These are phyloP conservation scores for Microbotryum lychnidis-dioicae DNA, from an alignment of 1,284 basidiomycete species.

Conservation along the genomic window DNA sequence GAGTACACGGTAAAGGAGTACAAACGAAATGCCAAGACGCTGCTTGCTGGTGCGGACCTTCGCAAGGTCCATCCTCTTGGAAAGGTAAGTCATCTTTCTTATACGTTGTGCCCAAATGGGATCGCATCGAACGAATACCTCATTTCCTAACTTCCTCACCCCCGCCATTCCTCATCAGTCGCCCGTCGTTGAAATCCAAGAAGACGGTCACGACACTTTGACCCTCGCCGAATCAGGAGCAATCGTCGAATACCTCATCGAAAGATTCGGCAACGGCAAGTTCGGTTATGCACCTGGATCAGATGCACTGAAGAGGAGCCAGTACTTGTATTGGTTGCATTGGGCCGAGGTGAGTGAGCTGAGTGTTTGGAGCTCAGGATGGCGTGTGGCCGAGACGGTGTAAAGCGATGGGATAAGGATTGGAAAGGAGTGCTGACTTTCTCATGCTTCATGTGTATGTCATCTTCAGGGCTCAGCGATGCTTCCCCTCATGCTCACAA, in stretches of 20 bases:
- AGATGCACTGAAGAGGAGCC: constrained; percentile 4
- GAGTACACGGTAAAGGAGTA: constrained; percentile 30
- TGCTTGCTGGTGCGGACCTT: constrained; percentile 25
- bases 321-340: constrained; percentile 26
- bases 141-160: no score
- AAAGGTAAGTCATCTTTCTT: constrained; percentile 11
- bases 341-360: constrained; percentile 24
- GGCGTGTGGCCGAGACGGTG: no score
- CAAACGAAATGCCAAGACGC: constrained; percentile 20
- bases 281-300: constrained; percentile 4
- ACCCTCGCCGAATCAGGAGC: constrained; percentile 28
- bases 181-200: constrained; percentile 16
- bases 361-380: neutral
- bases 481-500: constrained; percentile 22
- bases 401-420: no score
- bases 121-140: neutral
- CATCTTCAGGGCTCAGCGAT: constrained; percentile 14
- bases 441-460: no score
- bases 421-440: no score
- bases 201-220: constrained; percentile 1
- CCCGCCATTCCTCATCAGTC: constrained; percentile 2
- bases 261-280: constrained; percentile 28
- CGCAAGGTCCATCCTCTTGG: constrained; percentile 26
- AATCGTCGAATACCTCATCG: constrained; percentile 31
- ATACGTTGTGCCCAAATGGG: no score